These are phyloP conservation scores for Aspergillus sp. DNA, from an alignment of 2,329 filamentous ascomycete genomes.

Conservation along the genomic window DNA sequence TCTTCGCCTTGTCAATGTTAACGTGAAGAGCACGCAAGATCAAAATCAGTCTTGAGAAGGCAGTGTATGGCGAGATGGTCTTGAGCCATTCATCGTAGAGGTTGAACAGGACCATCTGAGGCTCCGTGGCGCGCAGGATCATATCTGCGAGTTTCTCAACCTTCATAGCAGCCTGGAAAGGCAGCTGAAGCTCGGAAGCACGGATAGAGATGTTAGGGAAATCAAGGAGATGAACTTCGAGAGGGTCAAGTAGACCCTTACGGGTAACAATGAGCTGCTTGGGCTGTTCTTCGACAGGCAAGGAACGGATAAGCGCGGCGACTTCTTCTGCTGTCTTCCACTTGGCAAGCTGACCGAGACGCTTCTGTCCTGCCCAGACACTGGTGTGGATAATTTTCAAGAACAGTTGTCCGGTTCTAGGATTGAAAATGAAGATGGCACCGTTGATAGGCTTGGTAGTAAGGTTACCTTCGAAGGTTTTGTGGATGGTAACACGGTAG, in stretches of 20 bases:
- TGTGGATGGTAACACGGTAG: conserved; percentile 98
- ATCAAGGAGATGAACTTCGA: conserved; percentile 95
- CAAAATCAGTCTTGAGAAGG: conserved; percentile 90
- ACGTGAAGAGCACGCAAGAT: conserved; percentile 94
- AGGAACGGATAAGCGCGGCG: conserved; percentile 87
- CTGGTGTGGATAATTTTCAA: conserved; percentile 99
- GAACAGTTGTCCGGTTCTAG: conserved; percentile 95
- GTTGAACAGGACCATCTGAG: conserved; percentile 99
- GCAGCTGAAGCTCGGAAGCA: conserved; percentile 91
- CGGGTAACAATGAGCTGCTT: conserved; percentile 98
- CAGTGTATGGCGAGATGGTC: conserved; percentile 96
- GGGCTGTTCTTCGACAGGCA: conserved; percentile 96
- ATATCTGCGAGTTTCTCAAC: conserved; percentile 99
- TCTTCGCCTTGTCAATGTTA: conserved; percentile 97
- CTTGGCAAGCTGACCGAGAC: conserved; percentile 95
- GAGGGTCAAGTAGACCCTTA: conserved; percentile 93
- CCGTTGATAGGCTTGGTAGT: conserved; percentile 99
- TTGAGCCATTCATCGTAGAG: conserved; percentile 99
- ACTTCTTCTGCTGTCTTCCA: conserved; percentile 99
- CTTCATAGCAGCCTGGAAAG: conserved; percentile 99
- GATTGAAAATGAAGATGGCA: conserved; percentile 99
- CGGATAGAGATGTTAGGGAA: conserved; percentile 99
- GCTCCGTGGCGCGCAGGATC: conserved; percentile 95
- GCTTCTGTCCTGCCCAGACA: conserved; percentile 98
- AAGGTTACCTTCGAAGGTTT: conserved; percentile 98